Percentiles rank a stretch among this genome's conserved stretches.
Evolutionary conservation across 192 early-diverging fungal genomes (phyloP).

Genomic region (Entomortierella lignicola): DNA sequence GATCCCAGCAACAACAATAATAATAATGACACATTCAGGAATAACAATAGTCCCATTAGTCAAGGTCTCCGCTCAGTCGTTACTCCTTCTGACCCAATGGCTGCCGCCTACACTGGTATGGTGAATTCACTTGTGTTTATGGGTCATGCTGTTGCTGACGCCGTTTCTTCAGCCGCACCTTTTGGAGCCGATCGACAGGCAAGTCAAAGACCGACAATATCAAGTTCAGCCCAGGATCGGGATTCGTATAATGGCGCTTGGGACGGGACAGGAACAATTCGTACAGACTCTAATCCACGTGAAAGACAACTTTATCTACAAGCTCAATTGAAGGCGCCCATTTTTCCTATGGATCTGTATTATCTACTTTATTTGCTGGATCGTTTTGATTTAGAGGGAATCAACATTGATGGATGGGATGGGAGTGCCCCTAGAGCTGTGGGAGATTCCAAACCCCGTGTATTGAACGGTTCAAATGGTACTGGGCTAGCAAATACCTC

Average conservation of each 20-base stretch:
- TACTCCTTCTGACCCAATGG: constrained; percentile 50
- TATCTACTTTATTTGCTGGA: constrained; percentile 49
- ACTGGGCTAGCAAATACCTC: not conserved
- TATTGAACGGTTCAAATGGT: constrained; percentile 26
- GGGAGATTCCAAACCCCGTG: constrained; percentile 39
- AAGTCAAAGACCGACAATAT: not conserved
- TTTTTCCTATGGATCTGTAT: constrained; percentile 49
- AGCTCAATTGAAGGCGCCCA: constrained; percentile 47
- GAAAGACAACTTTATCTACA: constrained; percentile 46
- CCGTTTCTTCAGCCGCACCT: not conserved
- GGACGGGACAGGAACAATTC: constrained; percentile 48
- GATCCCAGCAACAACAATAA: constrained; percentile 9
- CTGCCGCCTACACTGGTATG: constrained; percentile 51
- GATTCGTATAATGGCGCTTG: constrained; percentile 39
- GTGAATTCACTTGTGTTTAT: constrained; percentile 58
- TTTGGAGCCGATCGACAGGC: not conserved
- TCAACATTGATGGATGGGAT: constrained; percentile 47
- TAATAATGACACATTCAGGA: constrained; percentile 13
- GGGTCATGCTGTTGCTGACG: constrained; percentile 44
- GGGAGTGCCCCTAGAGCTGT: constrained; percentile 27
- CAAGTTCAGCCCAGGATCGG: constrained; percentile 21
- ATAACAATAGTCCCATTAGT: constrained; percentile 24
- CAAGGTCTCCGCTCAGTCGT: constrained; percentile 34
- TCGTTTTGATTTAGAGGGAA: constrained; percentile 44
- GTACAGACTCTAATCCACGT: constrained; percentile 25